Base-by-base conservation (phyloP, 768 basidiomycete genomes). In the Rhodosporidiobolus sp. region DNA sequence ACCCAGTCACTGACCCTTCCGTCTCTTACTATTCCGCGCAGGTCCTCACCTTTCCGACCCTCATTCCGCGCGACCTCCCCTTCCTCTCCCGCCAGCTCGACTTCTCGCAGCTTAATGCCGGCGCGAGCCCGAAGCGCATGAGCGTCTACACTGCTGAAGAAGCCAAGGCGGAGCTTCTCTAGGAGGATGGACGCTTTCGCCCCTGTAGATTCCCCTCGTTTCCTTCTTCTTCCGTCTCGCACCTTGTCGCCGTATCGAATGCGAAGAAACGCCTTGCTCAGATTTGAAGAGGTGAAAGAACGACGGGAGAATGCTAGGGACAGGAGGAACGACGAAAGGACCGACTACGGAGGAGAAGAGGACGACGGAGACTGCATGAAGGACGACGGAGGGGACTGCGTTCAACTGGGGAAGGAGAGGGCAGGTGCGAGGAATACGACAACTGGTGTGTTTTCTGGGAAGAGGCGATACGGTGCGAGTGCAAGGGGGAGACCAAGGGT, bases 21-120 rank as follows among this genome's bases (percentile, higher is more conserved):
- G 26, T 30, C n/a, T 32, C 19, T 0, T 17, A 26, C 6, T 8
- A 10, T 16, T 5, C 34, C 34, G 43, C 35, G 32, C 65, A 72
- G 71, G 57, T 75, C 32, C 49, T 75, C 58, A 26, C 64, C 35
- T 68, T 70, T 53, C 74, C 74, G 2, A 50, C 69, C 16, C 48
- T 55, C 4, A 52, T 71, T 22, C 74, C 74, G 1, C 50, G 67
- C 1, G 74, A 75, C 49, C 49, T 75, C 26, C 66, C 70, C 2
- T 62, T 57, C 55, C 63, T 75, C 17, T 48, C 59, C 20, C 69
- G 74, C 28, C n/a, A 38, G 34, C 48, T 75, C 63, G 66, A 75
- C 55, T 48, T 68, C 17, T n/a, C 45, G 0, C 6, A 52, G 12
- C 66, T 75, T 28, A 72, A 72, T 57, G 22, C n/a, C n/a, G 65